phyloP scores from a whole-genome alignment of 805 yeast species.

The Isabelozyma pseudorhagii region DNA sequence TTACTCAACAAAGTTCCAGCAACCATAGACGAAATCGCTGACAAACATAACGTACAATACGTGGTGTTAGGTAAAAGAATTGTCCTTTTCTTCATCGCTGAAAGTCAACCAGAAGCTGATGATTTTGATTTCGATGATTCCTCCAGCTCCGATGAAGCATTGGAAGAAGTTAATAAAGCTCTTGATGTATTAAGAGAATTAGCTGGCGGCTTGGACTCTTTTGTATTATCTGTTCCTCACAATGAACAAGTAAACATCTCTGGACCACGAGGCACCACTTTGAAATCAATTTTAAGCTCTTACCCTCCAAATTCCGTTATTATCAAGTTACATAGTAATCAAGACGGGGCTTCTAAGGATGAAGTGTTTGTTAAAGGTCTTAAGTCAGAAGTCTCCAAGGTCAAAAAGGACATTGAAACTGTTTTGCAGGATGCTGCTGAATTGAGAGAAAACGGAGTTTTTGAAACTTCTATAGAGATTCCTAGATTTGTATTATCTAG shows the following conservation, averaged over 20 bases:
- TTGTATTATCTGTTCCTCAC: slow-evolving; percentile 48
- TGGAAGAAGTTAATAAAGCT: slow-evolving; percentile 52
- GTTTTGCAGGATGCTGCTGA: slow-evolving; percentile 56
- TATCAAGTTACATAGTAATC: slow-evolving; percentile 47
- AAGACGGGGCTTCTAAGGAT: slow-evolving; percentile 38
- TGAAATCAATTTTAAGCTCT: slow-evolving; percentile 40
- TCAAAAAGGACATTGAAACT: slow-evolving; percentile 48
- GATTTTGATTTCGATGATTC: slow-evolving; percentile 71
- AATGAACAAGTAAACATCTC: slow-evolving; percentile 56
- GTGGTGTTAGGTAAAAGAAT: slow-evolving; percentile 56
- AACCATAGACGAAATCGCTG: slow-evolving; percentile 39
- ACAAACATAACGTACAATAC: slow-evolving; percentile 48
- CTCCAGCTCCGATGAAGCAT: slow-evolving; percentile 53
- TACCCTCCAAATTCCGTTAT: slow-evolving; percentile 37
- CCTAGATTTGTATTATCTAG: slow-evolving; percentile 70
- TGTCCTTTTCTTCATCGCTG: slow-evolving; percentile 49
- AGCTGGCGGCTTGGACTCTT: slow-evolving; percentile 50
- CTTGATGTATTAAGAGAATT: slow-evolving; percentile 58
- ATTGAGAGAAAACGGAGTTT: slow-evolving; percentile 43
- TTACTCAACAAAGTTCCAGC: slow-evolving; percentile 46
- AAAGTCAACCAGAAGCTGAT: slow-evolving; percentile 25
- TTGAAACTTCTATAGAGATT: slow-evolving; percentile 49
- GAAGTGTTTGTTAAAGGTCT: slow-evolving; percentile 69
- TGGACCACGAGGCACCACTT: slow-evolving; percentile 61
- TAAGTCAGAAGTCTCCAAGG: slow-evolving; percentile 55